These are phyloP conservation scores for Tulasnella sp. DNA, from an alignment of 768 basidiomycete species.

Conservation along the genomic window DNA sequence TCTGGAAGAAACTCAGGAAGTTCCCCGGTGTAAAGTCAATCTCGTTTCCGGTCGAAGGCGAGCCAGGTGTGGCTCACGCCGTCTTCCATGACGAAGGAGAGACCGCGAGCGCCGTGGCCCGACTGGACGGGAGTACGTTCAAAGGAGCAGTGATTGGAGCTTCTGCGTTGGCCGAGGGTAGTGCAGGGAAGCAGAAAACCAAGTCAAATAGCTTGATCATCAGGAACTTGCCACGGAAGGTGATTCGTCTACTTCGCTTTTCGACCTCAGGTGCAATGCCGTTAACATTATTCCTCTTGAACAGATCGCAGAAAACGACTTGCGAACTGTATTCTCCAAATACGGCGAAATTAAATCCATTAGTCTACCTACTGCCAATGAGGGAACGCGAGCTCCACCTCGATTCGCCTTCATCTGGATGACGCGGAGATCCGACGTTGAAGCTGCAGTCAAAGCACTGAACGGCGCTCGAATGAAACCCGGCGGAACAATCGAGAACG, in stretches of 20 bases:
- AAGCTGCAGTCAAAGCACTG: conserved; percentile 74
- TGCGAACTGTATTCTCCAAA: conserved; percentile 83
- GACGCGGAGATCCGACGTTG: conserved; percentile 80
- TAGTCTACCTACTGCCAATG: conserved; percentile 61
- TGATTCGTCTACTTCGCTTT: conserved; percentile 39
- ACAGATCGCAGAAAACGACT: conserved; percentile 78
- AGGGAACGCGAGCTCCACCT: conserved; percentile 39
- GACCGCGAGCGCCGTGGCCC: conserved; percentile 71
- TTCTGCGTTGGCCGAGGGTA: conserved; percentile 82
- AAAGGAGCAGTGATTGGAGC: conserved; percentile 87
- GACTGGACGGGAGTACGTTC: conserved; percentile 91
- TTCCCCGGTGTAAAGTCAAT: conserved; percentile 73
- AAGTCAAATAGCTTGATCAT: conserved; percentile 79
- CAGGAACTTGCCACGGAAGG: conserved; percentile 79
- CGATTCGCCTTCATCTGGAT: conserved; percentile 98
- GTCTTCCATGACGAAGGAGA: conserved; percentile 68
- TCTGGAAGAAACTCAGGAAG: conserved; percentile 90
- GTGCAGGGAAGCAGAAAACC: conserved; percentile 49
- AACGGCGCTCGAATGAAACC: conserved; percentile 74
- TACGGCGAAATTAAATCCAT: conserved; percentile 87
- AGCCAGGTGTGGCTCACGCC: conserved; percentile 61
- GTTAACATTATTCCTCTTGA: conserved; percentile 40
- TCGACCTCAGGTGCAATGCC: conserved; percentile 39
- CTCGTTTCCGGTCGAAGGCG: conserved; percentile 62
- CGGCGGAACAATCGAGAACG: conserved; percentile 45